phyloP scores from a whole-genome alignment of 371 early-diverging fungal genomes.

The Actinomucor elegans region DNA sequence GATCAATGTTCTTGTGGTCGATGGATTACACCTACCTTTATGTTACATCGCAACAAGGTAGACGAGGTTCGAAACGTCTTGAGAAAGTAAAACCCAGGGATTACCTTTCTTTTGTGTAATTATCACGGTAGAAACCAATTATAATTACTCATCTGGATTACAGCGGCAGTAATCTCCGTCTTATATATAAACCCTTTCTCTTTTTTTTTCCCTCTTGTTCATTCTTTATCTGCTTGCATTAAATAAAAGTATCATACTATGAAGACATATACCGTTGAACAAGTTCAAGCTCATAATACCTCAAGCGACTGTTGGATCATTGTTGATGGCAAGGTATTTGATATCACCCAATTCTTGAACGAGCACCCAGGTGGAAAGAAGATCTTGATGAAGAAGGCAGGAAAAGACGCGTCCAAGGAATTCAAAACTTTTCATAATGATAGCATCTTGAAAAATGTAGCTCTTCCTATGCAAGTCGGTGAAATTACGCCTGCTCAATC shows the following conservation, averaged over 20 bases:
- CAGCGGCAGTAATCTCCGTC: background rate
- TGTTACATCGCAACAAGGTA: conserved; percentile 76
- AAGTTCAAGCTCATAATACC: conserved; percentile 73
- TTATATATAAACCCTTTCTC: background rate
- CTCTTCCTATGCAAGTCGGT: conserved; percentile 59
- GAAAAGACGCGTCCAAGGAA: conserved; percentile 85
- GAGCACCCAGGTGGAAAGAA: conserved; percentile 73
- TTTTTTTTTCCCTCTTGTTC: background rate
- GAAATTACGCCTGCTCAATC: conserved; percentile 36
- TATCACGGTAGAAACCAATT: background rate
- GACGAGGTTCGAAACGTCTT: conserved; percentile 51
- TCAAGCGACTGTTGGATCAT: conserved; percentile 92
- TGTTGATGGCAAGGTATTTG: conserved; percentile 76
- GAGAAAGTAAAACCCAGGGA: conserved; percentile 5
- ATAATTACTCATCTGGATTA: conserved; percentile 1
- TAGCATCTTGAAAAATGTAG: conserved; percentile 57
- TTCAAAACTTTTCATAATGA: conserved; percentile 84
- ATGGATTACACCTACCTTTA: conserved; percentile 88
- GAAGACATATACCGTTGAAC: conserved; percentile 61
- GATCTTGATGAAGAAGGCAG: conserved; percentile 78
- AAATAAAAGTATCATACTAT: conserved; percentile 3
- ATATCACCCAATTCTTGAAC: conserved; percentile 76
- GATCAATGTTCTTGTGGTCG: conserved; percentile 84
- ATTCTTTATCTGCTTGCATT: too few species aligned
- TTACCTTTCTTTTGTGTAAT: background rate